Percentiles rank a stretch among this genome's conserved stretches.
Conservation (phyloP, 495 filamentous ascomycete genomes). For the Neurospora sp. region DNA sequence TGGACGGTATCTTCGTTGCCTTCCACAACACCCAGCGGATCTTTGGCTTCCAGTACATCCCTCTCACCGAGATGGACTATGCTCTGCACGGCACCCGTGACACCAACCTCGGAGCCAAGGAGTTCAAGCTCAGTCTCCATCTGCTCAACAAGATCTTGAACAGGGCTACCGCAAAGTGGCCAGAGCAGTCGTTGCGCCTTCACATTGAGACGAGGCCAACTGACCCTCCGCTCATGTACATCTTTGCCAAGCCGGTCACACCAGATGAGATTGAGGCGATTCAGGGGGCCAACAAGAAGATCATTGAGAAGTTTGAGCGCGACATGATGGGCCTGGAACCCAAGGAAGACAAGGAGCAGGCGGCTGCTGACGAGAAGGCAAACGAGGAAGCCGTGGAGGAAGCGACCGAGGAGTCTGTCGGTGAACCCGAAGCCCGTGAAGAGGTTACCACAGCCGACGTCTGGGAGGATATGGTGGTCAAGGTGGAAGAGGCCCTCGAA, state of each 20-base stretch:
- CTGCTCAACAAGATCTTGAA: conserved; percentile 71
- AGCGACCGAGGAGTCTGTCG: background rate
- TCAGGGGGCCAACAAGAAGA: conserved; percentile 51
- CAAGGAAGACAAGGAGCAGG: conserved; percentile 17
- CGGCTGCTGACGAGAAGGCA: background rate
- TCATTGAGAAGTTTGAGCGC: conserved; percentile 58
- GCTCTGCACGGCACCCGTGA: conserved; percentile 66
- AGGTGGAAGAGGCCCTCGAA: conserved; percentile 45
- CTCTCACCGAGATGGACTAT: conserved; percentile 75
- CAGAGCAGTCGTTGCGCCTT: conserved; percentile 65
- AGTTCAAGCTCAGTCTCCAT: conserved; percentile 71
- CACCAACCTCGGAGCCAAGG: conserved; percentile 62
- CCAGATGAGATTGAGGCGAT: conserved; percentile 61
- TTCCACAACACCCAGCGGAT: conserved; percentile 92
- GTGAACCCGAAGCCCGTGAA: conserved; percentile 1
- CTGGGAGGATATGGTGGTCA: conserved; percentile 45
- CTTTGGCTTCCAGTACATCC: conserved; percentile 95
- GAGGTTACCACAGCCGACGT: conserved; percentile 16
- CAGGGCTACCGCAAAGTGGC: conserved; percentile 60
- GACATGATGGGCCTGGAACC: conserved; percentile 42
- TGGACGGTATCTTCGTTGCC: conserved; percentile 99
- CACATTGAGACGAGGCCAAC: conserved; percentile 73
- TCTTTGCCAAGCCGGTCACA: conserved; percentile 78
- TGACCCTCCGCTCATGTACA: conserved; percentile 61
- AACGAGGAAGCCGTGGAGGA: conserved; percentile 6